Conservation (phyloP, 2,329 filamentous ascomycete species). For the Monilinia aucupariae region DNA sequence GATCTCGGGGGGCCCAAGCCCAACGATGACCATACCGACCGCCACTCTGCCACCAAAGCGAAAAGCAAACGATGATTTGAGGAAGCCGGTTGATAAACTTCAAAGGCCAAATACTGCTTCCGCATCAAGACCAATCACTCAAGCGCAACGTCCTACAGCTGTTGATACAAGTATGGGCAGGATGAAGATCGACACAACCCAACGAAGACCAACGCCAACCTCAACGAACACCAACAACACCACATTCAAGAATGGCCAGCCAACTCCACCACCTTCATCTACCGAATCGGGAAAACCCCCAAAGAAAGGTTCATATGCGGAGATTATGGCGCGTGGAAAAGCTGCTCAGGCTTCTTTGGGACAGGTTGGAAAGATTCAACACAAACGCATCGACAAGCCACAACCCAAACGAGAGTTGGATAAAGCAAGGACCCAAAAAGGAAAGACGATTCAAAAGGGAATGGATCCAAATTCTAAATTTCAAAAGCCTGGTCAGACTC, state of each 20-base stretch:
- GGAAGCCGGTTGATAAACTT: conserved; percentile 40
- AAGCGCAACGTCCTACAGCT: conserved; percentile 20
- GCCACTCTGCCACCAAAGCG: conserved; percentile 44
- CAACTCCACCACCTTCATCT: conserved; percentile 25
- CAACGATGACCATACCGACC: conserved; percentile 28
- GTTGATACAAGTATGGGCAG: conserved; percentile 25
- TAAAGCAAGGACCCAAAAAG: conserved; percentile 28
- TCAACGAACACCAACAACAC: conserved; percentile 16
- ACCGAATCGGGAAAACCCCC: conserved; percentile 39
- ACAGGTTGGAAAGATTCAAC: conserved; percentile 65
- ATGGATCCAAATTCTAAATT: conserved; percentile 31
- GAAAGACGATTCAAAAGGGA: conserved; percentile 28
- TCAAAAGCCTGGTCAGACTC: conserved; percentile 20
- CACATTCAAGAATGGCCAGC: conserved; percentile 28
- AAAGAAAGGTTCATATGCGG: conserved; percentile 69
- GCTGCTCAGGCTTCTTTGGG: conserved; percentile 55
- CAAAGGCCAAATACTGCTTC: conserved; percentile 34
- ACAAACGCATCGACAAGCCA: conserved; percentile 65
- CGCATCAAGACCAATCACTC: conserved; percentile 25
- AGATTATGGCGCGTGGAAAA: conserved; percentile 68
- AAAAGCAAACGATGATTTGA: conserved; percentile 51
- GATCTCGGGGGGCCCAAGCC: conserved; percentile 47
- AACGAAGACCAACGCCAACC: conserved; percentile 16
- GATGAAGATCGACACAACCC: conserved; percentile 22
- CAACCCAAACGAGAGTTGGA: conserved; percentile 47